Percentiles rank a stretch among this genome's conserved stretches.
Conservation (phyloP, 1,284 basidiomycete genomes). For the Lignosus rhinocerotis region DNA sequence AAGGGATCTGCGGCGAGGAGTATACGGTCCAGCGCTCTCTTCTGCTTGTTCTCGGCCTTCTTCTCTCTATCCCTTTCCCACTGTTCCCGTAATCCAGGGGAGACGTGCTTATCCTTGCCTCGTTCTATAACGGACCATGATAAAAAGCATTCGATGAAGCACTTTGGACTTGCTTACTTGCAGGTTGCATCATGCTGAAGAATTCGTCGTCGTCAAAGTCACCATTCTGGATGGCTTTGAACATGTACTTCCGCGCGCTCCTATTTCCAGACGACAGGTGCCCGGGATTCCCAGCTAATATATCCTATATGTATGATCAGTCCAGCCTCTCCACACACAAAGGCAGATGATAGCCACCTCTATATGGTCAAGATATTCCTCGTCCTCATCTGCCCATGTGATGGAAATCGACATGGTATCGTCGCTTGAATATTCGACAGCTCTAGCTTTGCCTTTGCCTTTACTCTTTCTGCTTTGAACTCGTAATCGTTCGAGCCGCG, state of each 20-base stretch:
- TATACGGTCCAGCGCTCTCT: conserved; percentile 59
- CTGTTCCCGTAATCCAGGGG: conserved; percentile 64
- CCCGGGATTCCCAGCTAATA: conserved; percentile 49
- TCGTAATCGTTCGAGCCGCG: conserved; percentile 47
- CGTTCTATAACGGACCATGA: conserved; percentile 38
- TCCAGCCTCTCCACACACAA: neutral
- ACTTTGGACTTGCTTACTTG: conserved; percentile 27
- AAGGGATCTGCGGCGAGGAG: conserved; percentile 58
- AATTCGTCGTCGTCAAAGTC: conserved; percentile 48
- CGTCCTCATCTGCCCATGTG: conserved; percentile 64
- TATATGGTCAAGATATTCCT: conserved; percentile 62
- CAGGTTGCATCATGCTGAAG: conserved; percentile 25
- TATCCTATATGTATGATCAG: conserved; percentile 30
- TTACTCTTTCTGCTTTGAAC: conserved; percentile 33
- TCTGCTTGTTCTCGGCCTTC: conserved; percentile 78
- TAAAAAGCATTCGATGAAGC: neutral
- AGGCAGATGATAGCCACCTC: conserved; percentile 45
- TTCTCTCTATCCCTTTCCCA: conserved; percentile 82
- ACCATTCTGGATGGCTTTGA: conserved; percentile 65
- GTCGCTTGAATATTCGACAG: conserved; percentile 28
- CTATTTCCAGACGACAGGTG: conserved; percentile 41
- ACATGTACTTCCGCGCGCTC: conserved; percentile 58
- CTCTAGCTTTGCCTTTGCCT: conserved; percentile 42
- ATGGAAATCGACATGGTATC: conserved; percentile 34
- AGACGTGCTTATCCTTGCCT: conserved; percentile 61